Evolutionary conservation across 768 basidiomycete species (phyloP).

Genomic region (Termitomyces eurrhizus): DNA sequence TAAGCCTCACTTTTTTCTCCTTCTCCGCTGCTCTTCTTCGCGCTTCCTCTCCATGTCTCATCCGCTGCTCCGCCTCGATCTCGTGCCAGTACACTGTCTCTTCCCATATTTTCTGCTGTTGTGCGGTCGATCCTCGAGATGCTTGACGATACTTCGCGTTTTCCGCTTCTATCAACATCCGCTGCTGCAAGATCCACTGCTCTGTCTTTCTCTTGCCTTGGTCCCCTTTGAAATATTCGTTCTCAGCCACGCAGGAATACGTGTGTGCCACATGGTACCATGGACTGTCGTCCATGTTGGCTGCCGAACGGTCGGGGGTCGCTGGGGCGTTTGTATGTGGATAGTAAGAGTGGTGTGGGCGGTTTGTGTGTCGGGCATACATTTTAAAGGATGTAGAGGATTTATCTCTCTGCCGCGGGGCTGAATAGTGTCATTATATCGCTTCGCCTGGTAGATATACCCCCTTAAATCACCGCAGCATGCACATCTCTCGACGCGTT

Average conservation of each 20-base stretch:
- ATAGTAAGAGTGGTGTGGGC: slow-evolving; percentile 5
- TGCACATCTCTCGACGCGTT: slow-evolving; percentile 20
- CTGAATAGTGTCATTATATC: not conserved
- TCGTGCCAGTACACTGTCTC: slow-evolving; percentile 50
- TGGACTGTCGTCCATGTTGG: slow-evolving; percentile 20
- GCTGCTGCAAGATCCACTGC: slow-evolving; percentile 64
- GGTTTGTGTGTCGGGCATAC: slow-evolving; percentile 3
- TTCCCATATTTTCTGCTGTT: slow-evolving; percentile 43
- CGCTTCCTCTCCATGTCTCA: slow-evolving; percentile 44
- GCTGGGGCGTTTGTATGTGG: slow-evolving; percentile 7
- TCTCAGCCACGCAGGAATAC: slow-evolving; percentile 50
- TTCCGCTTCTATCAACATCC: slow-evolving; percentile 33
- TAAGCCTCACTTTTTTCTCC: slow-evolving; percentile 41
- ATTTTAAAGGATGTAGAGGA: too few relatives aligned
- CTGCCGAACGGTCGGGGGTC: slow-evolving; percentile 6
- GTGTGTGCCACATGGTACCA: slow-evolving; percentile 42
- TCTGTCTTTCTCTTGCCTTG: slow-evolving; percentile 50
- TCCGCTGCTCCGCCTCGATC: slow-evolving; percentile 49
- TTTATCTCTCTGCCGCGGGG: not conserved
- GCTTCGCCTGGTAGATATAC: slow-evolving; percentile 9
- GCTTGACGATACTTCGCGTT: slow-evolving; percentile 8
- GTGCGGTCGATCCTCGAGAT: slow-evolving; percentile 12
- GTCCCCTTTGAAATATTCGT: slow-evolving; percentile 41
- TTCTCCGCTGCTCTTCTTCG: slow-evolving; percentile 40
- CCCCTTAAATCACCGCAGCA: slow-evolving; percentile 9